phyloP scores from a whole-genome alignment of 1,139 yeast genomes.

The Zygosaccharomyces pseudobailii region DNA sequence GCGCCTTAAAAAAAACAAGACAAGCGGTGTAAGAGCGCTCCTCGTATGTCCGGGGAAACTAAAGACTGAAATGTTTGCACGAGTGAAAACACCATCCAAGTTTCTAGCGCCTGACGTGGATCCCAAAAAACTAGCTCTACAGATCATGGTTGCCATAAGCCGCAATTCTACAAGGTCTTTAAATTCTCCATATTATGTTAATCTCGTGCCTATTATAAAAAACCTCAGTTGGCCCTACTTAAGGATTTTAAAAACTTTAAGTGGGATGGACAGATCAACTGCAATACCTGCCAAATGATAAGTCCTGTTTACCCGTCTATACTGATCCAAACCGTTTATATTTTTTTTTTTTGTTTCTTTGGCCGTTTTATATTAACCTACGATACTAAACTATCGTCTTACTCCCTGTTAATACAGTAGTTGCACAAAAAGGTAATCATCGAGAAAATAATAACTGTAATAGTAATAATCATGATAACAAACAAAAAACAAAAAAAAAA shows the following conservation, averaged over 20 bases:
- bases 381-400: too few species aligned
- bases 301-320: not conserved
- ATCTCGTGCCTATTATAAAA: slow-evolving; percentile 64
- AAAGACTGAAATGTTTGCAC: slow-evolving; percentile 63
- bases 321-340: not conserved
- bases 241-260: slow-evolving; percentile 18
- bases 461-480: not conserved
- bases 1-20: slow-evolving; percentile 51
- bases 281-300: slow-evolving; percentile 4
- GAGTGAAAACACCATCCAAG: slow-evolving; percentile 66
- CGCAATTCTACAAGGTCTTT: slow-evolving; percentile 66
- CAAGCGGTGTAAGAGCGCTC: slow-evolving; percentile 52
- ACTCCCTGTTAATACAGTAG: too few species aligned
- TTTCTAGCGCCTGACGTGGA: slow-evolving; percentile 78
- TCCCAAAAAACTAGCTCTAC: slow-evolving; percentile 57
- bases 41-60: slow-evolving; percentile 86
- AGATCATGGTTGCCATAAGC: slow-evolving; percentile 52
- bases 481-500: too few species aligned
- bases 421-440: too few species aligned
- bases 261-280: slow-evolving; percentile 31
- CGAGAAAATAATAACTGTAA: not conserved
- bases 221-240: slow-evolving; percentile 70
- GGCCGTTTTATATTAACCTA: too few species aligned
- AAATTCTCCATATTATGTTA: slow-evolving; percentile 70
- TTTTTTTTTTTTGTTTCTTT: not conserved